phyloP scores from a whole-genome alignment of 2,329 filamentous ascomycete genomes.

The Tolypocladium pustulatum region DNA sequence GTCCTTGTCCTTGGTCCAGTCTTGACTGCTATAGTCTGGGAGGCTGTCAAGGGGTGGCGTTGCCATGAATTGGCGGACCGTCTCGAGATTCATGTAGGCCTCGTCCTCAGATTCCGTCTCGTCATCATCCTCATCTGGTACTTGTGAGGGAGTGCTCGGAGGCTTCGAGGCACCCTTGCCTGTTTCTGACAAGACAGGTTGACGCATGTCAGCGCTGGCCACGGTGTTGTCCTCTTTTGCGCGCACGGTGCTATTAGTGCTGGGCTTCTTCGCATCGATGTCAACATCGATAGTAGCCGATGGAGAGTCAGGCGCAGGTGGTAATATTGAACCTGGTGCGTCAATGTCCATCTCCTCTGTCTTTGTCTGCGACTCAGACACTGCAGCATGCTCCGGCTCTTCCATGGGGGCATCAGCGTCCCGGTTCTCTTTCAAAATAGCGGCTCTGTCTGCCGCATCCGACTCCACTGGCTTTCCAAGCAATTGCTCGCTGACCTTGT shows the following conservation, averaged over 20 bases:
- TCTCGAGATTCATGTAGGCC: constrained; percentile 36
- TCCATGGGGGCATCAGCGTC: constrained; percentile 1
- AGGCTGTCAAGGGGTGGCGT: constrained; percentile 46
- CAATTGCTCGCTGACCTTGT: neutral
- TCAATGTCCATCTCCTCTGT: constrained; percentile 32
- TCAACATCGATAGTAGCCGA: neutral
- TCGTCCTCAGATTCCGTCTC: constrained; percentile 45
- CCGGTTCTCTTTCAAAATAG: neutral
- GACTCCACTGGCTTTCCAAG: neutral
- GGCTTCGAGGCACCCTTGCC: constrained; percentile 20
- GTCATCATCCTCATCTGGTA: constrained; percentile 38
- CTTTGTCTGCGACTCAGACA: constrained; percentile 21
- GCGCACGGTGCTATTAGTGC: neutral
- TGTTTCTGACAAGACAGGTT: constrained; percentile 11
- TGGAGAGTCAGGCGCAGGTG: constrained; percentile 3
- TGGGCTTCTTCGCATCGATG: neutral
- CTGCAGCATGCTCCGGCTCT: constrained; percentile 8
- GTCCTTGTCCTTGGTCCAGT: constrained; percentile 37
- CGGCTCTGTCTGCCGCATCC: neutral
- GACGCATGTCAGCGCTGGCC: neutral
- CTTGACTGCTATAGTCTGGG: constrained; percentile 32
- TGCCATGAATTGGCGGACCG: constrained; percentile 37
- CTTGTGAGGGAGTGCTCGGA: constrained; percentile 37
- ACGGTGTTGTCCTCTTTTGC: neutral
- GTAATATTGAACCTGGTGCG: constrained; percentile 5